phyloP scores from a whole-genome alignment of 768 basidiomycete species.

The Daedaleopsis sinensis region DNA sequence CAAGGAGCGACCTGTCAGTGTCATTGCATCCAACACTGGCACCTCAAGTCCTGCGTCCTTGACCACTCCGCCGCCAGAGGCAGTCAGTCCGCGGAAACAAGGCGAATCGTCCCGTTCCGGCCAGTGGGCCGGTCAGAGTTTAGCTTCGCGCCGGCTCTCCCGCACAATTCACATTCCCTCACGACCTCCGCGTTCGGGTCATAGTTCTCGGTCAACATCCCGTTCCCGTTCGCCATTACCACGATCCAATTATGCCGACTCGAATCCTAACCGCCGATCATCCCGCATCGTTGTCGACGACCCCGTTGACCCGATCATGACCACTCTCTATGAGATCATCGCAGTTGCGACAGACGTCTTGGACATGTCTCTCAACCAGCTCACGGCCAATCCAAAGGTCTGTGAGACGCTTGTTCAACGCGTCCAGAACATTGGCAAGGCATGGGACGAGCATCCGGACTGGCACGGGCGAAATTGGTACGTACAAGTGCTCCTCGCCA shows the following conservation, averaged over 20 bases:
- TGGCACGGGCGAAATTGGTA: slow-evolving; percentile 99
- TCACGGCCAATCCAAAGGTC: slow-evolving; percentile 82
- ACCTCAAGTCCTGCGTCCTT: slow-evolving; percentile 51
- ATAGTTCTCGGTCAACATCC: slow-evolving; percentile 92
- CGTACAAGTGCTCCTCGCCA: slow-evolving; percentile 92
- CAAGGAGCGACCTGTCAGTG: slow-evolving; percentile 63
- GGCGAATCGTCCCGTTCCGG: slow-evolving; percentile 44
- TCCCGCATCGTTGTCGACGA: slow-evolving; percentile 85
- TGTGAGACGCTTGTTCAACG: slow-evolving; percentile 88
- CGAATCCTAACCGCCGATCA: slow-evolving; percentile 70
- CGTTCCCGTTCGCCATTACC: slow-evolving; percentile 94
- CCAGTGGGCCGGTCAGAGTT: slow-evolving; percentile 55
- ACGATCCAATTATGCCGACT: slow-evolving; percentile 65
- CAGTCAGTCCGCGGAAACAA: slow-evolving; percentile 66
- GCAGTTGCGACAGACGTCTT: slow-evolving; percentile 90
- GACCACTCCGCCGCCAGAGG: slow-evolving; percentile 60
- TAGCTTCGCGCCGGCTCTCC: slow-evolving; percentile 77
- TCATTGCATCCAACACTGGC: slow-evolving; percentile 52
- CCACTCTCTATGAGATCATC: slow-evolving; percentile 89
- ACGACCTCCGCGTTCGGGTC: slow-evolving; percentile 68
- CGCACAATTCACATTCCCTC: slow-evolving; percentile 79
- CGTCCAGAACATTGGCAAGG: slow-evolving; percentile 88
- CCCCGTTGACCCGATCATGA: slow-evolving; percentile 88
- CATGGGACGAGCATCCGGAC: slow-evolving; percentile 97
- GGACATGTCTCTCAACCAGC: slow-evolving; percentile 85